These are phyloP conservation scores for Beta macrorhiza DNA, from an alignment of 179 eudicot species.

Conservation along the genomic window DNA sequence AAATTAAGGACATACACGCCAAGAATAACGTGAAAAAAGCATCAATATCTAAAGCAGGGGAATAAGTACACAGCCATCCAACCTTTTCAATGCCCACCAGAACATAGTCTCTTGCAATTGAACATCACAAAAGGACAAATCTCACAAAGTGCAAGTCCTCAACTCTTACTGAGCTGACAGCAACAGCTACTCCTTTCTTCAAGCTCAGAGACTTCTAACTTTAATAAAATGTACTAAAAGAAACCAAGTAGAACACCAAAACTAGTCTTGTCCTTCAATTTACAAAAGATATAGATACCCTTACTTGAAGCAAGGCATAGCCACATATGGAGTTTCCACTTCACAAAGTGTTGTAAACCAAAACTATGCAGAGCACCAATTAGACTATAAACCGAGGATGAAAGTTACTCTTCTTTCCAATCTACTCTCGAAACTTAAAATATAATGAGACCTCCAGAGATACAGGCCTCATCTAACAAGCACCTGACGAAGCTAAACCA, in stretches of 20 bases:
- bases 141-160: not conserved
- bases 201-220: not conserved
- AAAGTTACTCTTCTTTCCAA: not conserved
- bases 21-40: no score
- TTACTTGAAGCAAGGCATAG: not conserved
- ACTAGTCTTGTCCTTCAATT: not conserved
- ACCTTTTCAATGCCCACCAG: not conserved
- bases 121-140: not conserved
- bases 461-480: not conserved
- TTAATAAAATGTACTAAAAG: not conserved
- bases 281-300: not conserved
- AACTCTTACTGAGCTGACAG: not conserved
- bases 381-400: not conserved
- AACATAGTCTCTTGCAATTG: not conserved
- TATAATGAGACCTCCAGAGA: not conserved
- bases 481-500: not conserved
- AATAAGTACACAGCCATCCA: not conserved
- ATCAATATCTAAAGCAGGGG: not conserved
- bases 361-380: not conserved
- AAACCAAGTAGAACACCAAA: not conserved
- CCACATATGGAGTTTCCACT: not conserved
- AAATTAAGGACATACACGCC: no score
- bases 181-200: not conserved
- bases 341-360: not conserved
- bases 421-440: not conserved